Conservation (phyloP, 129 eudicot genomes). For the Daucus carota region DH1_v3.0 NC_030385.2:4286001-4286500, state of each 20-base stretch:
- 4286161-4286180: background rate
- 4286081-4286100: background rate
- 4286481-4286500: slow-evolving; percentile 76
- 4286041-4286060: background rate
- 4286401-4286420: background rate
- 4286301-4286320: background rate
- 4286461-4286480: background rate
- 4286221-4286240: background rate
- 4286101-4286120: background rate
- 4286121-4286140: background rate
- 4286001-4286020: background rate
- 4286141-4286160: background rate
- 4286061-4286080: background rate
- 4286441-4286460: background rate
- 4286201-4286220: background rate
- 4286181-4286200: background rate
- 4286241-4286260: background rate
- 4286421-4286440: background rate
- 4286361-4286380: background rate
- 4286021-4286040: background rate
- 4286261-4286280: background rate
- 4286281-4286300: background rate
- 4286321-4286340: background rate
- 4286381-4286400: background rate
- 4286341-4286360: background rate